These are phyloP conservation scores for Flaveria sonorensis DNA, from an alignment of 129 eudicot genomes.

Conservation along the genomic window DNA sequence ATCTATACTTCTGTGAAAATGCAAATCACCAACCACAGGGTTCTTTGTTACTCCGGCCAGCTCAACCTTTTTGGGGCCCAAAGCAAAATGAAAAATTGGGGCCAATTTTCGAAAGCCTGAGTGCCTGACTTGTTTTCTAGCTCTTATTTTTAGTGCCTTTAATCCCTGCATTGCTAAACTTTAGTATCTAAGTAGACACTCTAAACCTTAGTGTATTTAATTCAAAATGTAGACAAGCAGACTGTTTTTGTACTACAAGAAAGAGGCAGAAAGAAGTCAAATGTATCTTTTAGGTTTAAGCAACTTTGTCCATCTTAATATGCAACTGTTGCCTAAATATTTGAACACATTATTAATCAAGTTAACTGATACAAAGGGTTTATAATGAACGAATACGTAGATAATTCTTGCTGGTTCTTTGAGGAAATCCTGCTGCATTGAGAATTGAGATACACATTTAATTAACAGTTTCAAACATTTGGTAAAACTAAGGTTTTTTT, in stretches of 20 bases:
- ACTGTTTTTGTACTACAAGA: no score
- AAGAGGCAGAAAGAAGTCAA: no score
- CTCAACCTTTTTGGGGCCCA: no score
- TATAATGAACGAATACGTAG: not conserved
- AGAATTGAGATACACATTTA: not conserved
- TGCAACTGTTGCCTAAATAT: conserved; percentile 18
- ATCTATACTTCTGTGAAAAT: not conserved
- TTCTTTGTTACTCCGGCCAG: not conserved
- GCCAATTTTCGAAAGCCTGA: no score
- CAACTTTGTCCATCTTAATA: conserved; percentile 21
- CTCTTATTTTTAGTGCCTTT: no score
- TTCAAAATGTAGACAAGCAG: no score
- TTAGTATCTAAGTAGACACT: no score
- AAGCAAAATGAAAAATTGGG: no score
- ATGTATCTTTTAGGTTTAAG: not conserved
- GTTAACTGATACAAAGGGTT: not conserved
- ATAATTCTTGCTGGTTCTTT: conserved; percentile 7
- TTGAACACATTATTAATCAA: not conserved
- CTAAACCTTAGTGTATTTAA: no score
- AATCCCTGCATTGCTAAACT: no score
- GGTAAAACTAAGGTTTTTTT: not conserved
- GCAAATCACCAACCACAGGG: not conserved
- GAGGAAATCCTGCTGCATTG: not conserved
- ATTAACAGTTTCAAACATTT: not conserved
- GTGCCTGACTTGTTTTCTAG: no score